Conservation (phyloP, 2,329 filamentous ascomycete species). For the Aspergillus novoparasiticus region DNA sequence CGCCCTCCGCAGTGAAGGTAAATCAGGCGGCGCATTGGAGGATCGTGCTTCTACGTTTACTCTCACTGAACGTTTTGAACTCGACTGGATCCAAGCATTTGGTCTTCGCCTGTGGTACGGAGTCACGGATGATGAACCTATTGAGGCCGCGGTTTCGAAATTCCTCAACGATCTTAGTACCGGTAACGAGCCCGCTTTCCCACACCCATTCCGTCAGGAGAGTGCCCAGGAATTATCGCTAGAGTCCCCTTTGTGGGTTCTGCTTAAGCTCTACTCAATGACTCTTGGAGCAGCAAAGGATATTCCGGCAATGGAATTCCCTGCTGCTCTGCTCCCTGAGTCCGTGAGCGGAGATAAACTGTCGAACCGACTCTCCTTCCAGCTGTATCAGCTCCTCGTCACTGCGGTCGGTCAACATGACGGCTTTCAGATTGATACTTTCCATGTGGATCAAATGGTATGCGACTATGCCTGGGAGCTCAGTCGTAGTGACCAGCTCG, state of each 20-base stretch:
- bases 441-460: slow-evolving; percentile 68
- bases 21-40: slow-evolving; percentile 70
- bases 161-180: slow-evolving; percentile 75
- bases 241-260: slow-evolving; percentile 82
- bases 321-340: slow-evolving; percentile 73
- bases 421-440: slow-evolving; percentile 55
- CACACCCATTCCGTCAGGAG: slow-evolving; percentile 71
- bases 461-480: slow-evolving; percentile 60
- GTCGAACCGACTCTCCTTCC: slow-evolving; percentile 79
- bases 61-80: slow-evolving; percentile 78
- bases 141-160: slow-evolving; percentile 70
- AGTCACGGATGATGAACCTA: slow-evolving; percentile 66
- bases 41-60: slow-evolving; percentile 79
- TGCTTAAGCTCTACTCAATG: slow-evolving; percentile 76
- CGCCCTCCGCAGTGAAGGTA: slow-evolving; percentile 78
- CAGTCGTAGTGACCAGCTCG: slow-evolving; percentile 63
- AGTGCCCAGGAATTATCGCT: slow-evolving; percentile 59
- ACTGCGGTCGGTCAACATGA: slow-evolving; percentile 48
- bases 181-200: slow-evolving; percentile 68
- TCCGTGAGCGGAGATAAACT: slow-evolving; percentile 75
- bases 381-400: slow-evolving; percentile 71
- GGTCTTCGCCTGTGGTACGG: slow-evolving; percentile 90
- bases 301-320: slow-evolving; percentile 53
- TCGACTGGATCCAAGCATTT: slow-evolving; percentile 94
- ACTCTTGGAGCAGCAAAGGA: slow-evolving; percentile 30